Conservation (phyloP, 768 basidiomycete genomes). For the Artomyces pyxidatus region DNA sequence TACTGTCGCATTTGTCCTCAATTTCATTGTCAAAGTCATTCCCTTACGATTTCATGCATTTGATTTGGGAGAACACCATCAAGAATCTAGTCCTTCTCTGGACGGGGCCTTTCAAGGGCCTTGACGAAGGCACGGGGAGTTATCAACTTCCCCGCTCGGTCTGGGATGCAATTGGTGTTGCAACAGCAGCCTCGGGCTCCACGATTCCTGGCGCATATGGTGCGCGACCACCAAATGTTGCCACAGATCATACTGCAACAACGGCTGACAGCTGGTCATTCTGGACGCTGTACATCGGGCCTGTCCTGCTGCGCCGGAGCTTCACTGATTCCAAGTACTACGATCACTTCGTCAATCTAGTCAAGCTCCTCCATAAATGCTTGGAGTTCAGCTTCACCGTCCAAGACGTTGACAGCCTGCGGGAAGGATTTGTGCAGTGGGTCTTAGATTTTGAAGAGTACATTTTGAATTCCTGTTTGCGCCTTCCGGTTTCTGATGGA, state of each 20-base stretch:
- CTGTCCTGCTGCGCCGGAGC: constrained; percentile 15
- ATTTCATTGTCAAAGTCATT: no score
- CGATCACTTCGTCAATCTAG: constrained; percentile 19
- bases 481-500: no score
- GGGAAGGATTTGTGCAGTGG: no score
- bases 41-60: no score
- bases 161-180: constrained; percentile 20
- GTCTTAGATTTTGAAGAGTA: no score
- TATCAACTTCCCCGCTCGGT: constrained; percentile 7
- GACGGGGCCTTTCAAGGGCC: constrained; percentile 19
- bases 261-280: constrained; percentile 22
- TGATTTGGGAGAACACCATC: no score
- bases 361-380: constrained; percentile 18
- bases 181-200: constrained; percentile 7
- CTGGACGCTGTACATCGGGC: constrained; percentile 20
- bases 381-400: no score
- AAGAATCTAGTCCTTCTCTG: constrained; percentile 18
- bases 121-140: constrained; percentile 9
- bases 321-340: constrained; percentile 20
- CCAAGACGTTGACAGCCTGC: no score
- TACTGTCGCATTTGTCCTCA: no score
- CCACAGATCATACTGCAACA: constrained; percentile 11
- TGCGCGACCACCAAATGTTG: constrained; percentile 17
- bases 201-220: constrained; percentile 18
- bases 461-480: no score